Conservation (phyloP, 805 yeast species). For the Yueomyces sp. region DNA sequence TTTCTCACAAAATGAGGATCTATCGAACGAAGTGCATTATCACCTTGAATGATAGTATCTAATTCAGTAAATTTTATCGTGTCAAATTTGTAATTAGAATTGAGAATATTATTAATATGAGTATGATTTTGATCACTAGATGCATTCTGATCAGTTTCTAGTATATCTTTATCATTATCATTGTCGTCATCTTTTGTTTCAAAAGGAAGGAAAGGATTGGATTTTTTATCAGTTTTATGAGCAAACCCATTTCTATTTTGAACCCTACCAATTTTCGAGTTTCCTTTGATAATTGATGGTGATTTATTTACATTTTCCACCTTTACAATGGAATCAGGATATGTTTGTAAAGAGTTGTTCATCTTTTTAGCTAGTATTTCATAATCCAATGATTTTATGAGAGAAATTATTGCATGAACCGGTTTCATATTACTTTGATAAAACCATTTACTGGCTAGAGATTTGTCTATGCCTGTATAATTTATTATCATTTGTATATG, state of each 20-base stretch:
- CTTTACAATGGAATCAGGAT: neutral
- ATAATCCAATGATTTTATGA: slow-evolving; percentile 12
- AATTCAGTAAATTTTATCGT: slow-evolving; percentile 19
- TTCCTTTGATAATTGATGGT: neutral
- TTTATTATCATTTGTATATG: slow-evolving; percentile 10
- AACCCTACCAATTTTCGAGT: slow-evolving; percentile 22
- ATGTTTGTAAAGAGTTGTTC: no score
- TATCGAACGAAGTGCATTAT: slow-evolving; percentile 17
- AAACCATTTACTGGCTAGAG: slow-evolving; percentile 14
- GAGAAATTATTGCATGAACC: slow-evolving; percentile 25
- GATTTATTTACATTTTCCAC: neutral
- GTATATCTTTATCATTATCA: neutral
- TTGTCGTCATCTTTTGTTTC: neutral
- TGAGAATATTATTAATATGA: neutral
- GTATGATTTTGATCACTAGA: neutral
- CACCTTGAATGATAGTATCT: slow-evolving; percentile 21
- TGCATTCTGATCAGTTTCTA: slow-evolving; percentile 1
- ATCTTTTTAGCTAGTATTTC: neutral
- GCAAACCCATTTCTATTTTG: slow-evolving; percentile 20
- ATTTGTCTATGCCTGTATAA: slow-evolving; percentile 9
- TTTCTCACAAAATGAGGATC: slow-evolving; percentile 28
- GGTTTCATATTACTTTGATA: slow-evolving; percentile 20
- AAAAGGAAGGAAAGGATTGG: neutral
- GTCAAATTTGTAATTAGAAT: neutral
- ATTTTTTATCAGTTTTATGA: slow-evolving; percentile 2